These are phyloP conservation scores for Populus davidiana DNA, from an alignment of 345 rosid species.

Conservation along the genomic window DNA sequence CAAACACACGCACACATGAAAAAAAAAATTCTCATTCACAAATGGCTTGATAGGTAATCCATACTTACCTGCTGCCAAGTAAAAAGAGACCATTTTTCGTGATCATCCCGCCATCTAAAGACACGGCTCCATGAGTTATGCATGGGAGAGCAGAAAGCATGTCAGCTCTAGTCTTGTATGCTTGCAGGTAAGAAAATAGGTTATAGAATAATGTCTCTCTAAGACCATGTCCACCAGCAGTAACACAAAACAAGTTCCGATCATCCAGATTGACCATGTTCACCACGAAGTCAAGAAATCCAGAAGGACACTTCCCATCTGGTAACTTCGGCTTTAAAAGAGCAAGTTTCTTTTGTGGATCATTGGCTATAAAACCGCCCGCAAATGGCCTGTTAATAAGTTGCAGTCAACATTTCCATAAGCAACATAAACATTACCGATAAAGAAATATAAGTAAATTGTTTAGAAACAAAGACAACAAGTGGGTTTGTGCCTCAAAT, in stretches of 20 bases:
- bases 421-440: too few relatives aligned
- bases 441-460: background rate
- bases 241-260: background rate
- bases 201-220: conserved; percentile 26
- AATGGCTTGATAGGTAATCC: background rate
- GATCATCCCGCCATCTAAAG: conserved; percentile 26
- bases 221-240: conserved; percentile 17
- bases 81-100: conserved; percentile 1
- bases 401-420: background rate
- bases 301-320: conserved; percentile 12
- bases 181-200: conserved; percentile 21
- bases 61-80: conserved; percentile 8
- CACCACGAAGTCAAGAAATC: conserved; percentile 19
- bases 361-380: conserved; percentile 9
- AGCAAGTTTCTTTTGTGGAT: conserved; percentile 17
- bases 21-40: background rate
- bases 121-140: conserved; percentile 19
- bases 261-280: conserved; percentile 15
- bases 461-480: background rate
- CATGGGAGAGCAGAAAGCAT: conserved; percentile 23
- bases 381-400: conserved; percentile 10
- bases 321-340: conserved; percentile 14
- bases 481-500: conserved; percentile 8
- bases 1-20: background rate
- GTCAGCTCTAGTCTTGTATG: conserved; percentile 6